A percentile compares a stretch with the other conserved stretches of the same genome.
phyloP scores from a whole-genome alignment of 306 rosid genomes.

The Carpinus fangiana region DNA sequence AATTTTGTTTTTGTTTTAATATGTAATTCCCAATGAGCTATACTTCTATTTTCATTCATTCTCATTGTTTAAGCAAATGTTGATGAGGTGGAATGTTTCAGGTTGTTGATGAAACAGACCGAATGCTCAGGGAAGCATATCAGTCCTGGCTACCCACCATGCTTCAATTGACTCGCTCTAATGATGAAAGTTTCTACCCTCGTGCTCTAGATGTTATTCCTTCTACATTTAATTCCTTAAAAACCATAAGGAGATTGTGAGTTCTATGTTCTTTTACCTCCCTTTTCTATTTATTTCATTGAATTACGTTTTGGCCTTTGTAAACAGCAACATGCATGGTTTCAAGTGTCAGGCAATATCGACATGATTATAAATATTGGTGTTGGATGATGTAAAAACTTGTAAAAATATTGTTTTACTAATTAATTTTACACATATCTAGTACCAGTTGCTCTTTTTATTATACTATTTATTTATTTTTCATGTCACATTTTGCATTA shows the following conservation, averaged over 20 bases:
- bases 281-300: slow-evolving; percentile 12
- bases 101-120: slow-evolving; percentile 97
- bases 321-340: slow-evolving; percentile 1
- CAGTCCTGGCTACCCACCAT: slow-evolving; percentile 92
- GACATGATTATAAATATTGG: too few relatives aligned
- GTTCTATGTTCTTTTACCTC: slow-evolving; percentile 37
- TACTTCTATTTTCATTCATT: slow-evolving; percentile 3
- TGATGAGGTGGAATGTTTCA: slow-evolving; percentile 45
- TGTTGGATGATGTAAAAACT: too few relatives aligned
- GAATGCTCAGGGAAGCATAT: slow-evolving; percentile 85
- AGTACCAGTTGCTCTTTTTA: too few relatives aligned
- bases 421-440: too few relatives aligned
- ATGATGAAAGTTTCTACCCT: slow-evolving; percentile 45
- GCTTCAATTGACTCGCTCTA: slow-evolving; percentile 52
- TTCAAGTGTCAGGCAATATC: not conserved
- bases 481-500: too few relatives aligned
- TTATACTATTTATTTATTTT: too few relatives aligned
- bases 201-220: slow-evolving; percentile 43
- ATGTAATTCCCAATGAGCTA: not conserved
- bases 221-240: slow-evolving; percentile 50
- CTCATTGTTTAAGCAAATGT: slow-evolving; percentile 8
- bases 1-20: not conserved
- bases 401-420: too few relatives aligned
- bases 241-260: slow-evolving; percentile 79
- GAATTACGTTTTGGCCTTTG: slow-evolving; percentile 6